Evolutionary conservation across 768 basidiomycete species (phyloP).

Genomic region (Tephrocybe sp.): DNA sequence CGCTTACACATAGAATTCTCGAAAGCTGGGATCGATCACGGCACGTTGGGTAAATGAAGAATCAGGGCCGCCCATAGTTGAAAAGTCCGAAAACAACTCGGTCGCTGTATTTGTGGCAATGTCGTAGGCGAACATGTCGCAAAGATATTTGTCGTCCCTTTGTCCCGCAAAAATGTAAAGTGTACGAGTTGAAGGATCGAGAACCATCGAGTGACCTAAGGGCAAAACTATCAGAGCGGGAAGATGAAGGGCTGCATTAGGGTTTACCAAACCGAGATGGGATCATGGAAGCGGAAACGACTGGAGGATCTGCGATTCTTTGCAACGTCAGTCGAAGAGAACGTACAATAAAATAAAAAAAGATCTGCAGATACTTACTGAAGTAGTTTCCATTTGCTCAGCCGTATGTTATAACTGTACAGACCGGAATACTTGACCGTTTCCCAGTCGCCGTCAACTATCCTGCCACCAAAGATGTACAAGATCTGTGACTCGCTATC

Average conservation of each 20-base stretch:
- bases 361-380: conserved; percentile 45
- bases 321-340: neutral
- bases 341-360: neutral
- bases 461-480: conserved; percentile 74
- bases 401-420: conserved; percentile 67
- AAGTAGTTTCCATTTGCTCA: conserved; percentile 64
- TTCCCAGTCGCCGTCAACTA: conserved; percentile 65
- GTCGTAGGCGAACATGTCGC: conserved; percentile 77
- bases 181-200: conserved; percentile 55
- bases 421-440: conserved; percentile 63
- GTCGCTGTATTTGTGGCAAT: conserved; percentile 53
- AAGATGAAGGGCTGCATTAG: neutral
- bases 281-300: conserved; percentile 39
- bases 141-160: conserved; percentile 59
- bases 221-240: neutral
- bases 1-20: conserved; percentile 75
- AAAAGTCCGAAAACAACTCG: conserved; percentile 64
- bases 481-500: conserved; percentile 68
- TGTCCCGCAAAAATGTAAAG: conserved; percentile 78
- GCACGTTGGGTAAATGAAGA: conserved; percentile 75
- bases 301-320: conserved; percentile 25
- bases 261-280: conserved; percentile 59
- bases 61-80: conserved; percentile 60
- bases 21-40: conserved; percentile 57
- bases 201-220: conserved; percentile 78